Conservation (phyloP, 768 basidiomycete genomes). For the Auricularia sp. region DNA sequence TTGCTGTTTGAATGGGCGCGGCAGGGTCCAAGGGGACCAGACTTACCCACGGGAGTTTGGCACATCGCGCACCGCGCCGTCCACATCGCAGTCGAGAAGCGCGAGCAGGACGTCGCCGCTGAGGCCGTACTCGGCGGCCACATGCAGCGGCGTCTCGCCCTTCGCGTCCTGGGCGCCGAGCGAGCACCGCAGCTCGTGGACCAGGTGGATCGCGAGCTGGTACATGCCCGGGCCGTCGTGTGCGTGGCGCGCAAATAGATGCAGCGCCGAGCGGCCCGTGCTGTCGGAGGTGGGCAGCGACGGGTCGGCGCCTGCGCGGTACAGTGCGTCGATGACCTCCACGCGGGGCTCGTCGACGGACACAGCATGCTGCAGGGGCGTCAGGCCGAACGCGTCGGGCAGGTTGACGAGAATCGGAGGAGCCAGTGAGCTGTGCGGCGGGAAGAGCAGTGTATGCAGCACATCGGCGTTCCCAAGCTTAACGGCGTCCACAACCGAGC, state of each 20-base stretch:
- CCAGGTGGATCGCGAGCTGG: slow-evolving; percentile 55
- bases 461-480: slow-evolving; percentile 38
- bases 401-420: slow-evolving; percentile 55
- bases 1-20: neutral
- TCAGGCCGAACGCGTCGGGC: slow-evolving; percentile 61
- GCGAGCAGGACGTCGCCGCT: slow-evolving; percentile 53
- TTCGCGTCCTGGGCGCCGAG: slow-evolving; percentile 54
- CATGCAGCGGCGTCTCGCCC: slow-evolving; percentile 70
- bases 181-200: slow-evolving; percentile 60
- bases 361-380: slow-evolving; percentile 61
- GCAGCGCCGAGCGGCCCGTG: slow-evolving; percentile 29
- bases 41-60: slow-evolving; percentile 66
- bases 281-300: slow-evolving; percentile 52
- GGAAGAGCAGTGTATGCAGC: slow-evolving; percentile 48
- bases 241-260: slow-evolving; percentile 16
- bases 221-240: slow-evolving; percentile 30
- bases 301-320: slow-evolving; percentile 67
- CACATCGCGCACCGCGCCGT: slow-evolving; percentile 42
- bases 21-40: neutral
- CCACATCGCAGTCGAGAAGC: slow-evolving; percentile 54
- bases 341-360: slow-evolving; percentile 45
- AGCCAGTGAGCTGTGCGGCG: slow-evolving; percentile 31
- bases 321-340: slow-evolving; percentile 58
- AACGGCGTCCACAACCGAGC: slow-evolving; percentile 47
- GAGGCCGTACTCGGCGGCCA: slow-evolving; percentile 66